Evolutionary conservation across 73 alveolate species (phyloP), one percentile per base, ranked within the genome.

Genomic region (Symbiodinium natans): DNA sequence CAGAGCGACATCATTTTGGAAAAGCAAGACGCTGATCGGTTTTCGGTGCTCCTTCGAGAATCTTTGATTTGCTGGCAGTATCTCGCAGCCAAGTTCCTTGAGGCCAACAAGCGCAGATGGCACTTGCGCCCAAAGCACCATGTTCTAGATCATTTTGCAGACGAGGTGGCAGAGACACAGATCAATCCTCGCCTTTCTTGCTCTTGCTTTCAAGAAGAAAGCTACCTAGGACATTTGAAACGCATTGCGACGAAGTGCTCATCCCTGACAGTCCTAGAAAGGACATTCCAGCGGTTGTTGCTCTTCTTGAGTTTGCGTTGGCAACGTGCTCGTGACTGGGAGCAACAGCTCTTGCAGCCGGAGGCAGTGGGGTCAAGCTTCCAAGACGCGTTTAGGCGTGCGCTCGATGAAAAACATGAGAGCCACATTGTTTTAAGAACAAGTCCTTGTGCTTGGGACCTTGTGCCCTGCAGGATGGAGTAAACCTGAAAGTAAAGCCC

Each of bases 41-140:
- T 25, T 5, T 34, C 31, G 1, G 36, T 3, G 23, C 33, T 25
- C 10, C 8, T 88, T 42, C 56, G 3, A 27, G 41, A 39, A 15
- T 40, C 11, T 52, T 19, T 85, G 93, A 29, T n/a, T 25, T 82
- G 33, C 0, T 85, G 93, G 80, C 93, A 85, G 19, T 36, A 33
- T 0, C 27, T 85, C 34, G 34, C 43, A 40, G 56, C 19, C 8
- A 21, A 4, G 1, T 39, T 54, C 74, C 17, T 7, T 1, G 2
- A n/a, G 52, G 29, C 13, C 27, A 6, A 48, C 19, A 1, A 2
- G 27, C 10, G 2, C 3, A 29, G 93, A 19, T 85, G 93, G 93
- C 29, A 48, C 9, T 19, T 85, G 36, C 48, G 93, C 19, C 93
- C 93, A 7, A 85, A 85, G 25, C 93, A 85, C 39, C 93, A 85